Conservation (phyloP, 371 early-diverging fungal genomes). For the Lichtheimia hyalospora region DNA sequence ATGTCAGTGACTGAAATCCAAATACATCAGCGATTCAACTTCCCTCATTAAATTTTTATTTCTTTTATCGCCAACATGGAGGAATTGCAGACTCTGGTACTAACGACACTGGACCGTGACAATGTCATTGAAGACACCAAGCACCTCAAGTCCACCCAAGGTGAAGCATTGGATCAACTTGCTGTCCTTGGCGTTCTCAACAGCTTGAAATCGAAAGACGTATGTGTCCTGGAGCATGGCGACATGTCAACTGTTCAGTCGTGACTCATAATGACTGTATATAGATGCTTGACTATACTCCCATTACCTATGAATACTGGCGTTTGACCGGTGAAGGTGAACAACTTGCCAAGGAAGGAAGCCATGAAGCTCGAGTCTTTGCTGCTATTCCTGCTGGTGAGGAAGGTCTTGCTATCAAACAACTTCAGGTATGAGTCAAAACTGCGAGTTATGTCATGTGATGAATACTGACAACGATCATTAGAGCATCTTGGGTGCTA, state of each 20-base stretch:
- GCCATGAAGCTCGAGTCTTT: slow-evolving; percentile 94
- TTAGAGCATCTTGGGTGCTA: slow-evolving; percentile 63
- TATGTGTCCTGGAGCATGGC: slow-evolving; percentile 28
- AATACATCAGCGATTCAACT: too few relatives aligned
- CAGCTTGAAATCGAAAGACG: slow-evolving; percentile 85
- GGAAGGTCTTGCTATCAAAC: slow-evolving; percentile 80
- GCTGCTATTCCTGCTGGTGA: slow-evolving; percentile 82
- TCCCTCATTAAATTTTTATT: too few relatives aligned
- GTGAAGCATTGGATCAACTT: slow-evolving; percentile 64
- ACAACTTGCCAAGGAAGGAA: slow-evolving; percentile 83
- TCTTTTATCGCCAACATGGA: slow-evolving; percentile 25
- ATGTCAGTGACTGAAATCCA: too few relatives aligned
- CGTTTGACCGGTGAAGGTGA: slow-evolving; percentile 85
- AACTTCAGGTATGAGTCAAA: slow-evolving; percentile 63
- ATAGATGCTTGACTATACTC: slow-evolving; percentile 84
- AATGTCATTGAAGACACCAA: slow-evolving; percentile 66
- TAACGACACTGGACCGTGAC: slow-evolving; percentile 65
- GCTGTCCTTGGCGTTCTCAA: slow-evolving; percentile 83
- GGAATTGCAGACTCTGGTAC: slow-evolving; percentile 70
- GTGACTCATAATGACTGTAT: background rate
- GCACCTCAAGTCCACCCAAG: slow-evolving; percentile 54
- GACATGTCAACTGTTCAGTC: background rate
- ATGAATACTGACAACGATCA: background rate
- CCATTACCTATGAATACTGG: slow-evolving; percentile 84
- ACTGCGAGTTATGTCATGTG: background rate